Evolutionary conservation across 352 stramenopile genomes (phyloP).

Genomic region (Pythium insidiosum): DNA sequence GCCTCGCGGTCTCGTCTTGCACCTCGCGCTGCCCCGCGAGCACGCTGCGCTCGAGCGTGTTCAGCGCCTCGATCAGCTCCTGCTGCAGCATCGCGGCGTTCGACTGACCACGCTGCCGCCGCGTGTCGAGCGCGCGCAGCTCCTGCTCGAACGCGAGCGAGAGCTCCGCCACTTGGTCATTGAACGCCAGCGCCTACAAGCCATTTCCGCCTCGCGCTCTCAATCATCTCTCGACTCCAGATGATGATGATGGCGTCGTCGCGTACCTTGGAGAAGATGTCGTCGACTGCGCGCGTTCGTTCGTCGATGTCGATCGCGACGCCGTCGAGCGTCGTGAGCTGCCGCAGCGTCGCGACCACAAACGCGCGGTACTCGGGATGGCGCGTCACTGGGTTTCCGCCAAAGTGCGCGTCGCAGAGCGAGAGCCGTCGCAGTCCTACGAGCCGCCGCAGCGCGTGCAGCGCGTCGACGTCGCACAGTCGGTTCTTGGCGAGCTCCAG

Average conservation of each 20-base stretch:
- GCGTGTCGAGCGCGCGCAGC: conserved; percentile 31
- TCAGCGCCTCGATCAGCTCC: conserved; percentile 49
- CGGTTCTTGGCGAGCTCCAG: conserved; percentile 72
- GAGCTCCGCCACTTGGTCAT: conserved; percentile 47
- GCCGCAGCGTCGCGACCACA: conserved; percentile 53
- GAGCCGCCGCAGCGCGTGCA: conserved; percentile 49
- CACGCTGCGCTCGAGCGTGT: conserved; percentile 44
- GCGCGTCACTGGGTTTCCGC: conserved; percentile 57
- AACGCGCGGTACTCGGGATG: conserved; percentile 69
- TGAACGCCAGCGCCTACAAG: conserved; percentile 64
- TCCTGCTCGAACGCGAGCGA: conserved; percentile 49
- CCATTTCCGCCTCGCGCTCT: too few species aligned
- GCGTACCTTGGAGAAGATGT: background rate
- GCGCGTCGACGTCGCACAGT: conserved; percentile 59
- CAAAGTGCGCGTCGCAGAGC: conserved; percentile 81
- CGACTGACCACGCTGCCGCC: conserved; percentile 27
- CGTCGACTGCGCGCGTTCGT: background rate
- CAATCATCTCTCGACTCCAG: too few species aligned
- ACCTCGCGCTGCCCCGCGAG: conserved; percentile 31
- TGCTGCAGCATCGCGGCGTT: conserved; percentile 57
- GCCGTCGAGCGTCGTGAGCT: conserved; percentile 20
- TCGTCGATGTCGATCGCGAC: background rate
- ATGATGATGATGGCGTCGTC: too few species aligned
- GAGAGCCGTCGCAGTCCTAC: conserved; percentile 44
- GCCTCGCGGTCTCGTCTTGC: conserved; percentile 30